A percentile compares a stretch with the other conserved stretches of the same genome.
Conservation (phyloP, 176 grass and related monocot genomes). For the Puya raimondii region DNA sequence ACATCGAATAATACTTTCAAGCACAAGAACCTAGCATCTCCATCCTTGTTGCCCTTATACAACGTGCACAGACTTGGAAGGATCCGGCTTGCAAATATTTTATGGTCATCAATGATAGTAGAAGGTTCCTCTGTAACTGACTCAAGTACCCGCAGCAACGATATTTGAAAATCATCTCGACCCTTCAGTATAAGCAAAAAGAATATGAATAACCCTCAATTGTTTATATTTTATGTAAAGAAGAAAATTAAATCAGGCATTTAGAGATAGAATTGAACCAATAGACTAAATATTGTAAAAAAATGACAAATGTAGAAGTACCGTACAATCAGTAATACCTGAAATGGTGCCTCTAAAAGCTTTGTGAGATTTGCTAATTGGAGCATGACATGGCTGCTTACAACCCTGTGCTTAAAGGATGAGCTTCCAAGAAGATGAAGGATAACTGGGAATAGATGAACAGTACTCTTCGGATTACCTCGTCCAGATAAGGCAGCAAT, state of each 20-base stretch:
- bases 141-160: conserved; percentile 69
- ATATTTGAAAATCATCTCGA: conserved; percentile 98
- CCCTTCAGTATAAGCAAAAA: conserved; percentile 51
- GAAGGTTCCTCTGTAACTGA: conserved; percentile 79
- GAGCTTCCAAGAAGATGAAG: conserved; percentile 93
- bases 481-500: conserved; percentile 52
- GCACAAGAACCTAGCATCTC: conserved; percentile 83
- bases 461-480: conserved; percentile 64
- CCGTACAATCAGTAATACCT: conserved; percentile 32
- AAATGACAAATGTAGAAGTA: neutral
- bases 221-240: neutral
- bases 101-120: conserved; percentile 57
- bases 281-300: neutral
- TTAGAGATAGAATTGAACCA: neutral
- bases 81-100: conserved; percentile 58
- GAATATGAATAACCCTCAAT: conserved; percentile 5
- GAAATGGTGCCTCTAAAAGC: conserved; percentile 77
- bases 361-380: conserved; percentile 89
- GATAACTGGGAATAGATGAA: conserved; percentile 84
- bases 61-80: conserved; percentile 66
- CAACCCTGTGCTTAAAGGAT: conserved; percentile 73
- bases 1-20: conserved; percentile 74
- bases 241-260: no score
- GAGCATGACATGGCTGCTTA: conserved; percentile 66
- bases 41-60: conserved; percentile 91